Evolutionary conservation across 1,284 basidiomycete species (phyloP), one percentile per base, ranked within the genome.

Genomic region (Pyrrhoderma lamaoense): DNA sequence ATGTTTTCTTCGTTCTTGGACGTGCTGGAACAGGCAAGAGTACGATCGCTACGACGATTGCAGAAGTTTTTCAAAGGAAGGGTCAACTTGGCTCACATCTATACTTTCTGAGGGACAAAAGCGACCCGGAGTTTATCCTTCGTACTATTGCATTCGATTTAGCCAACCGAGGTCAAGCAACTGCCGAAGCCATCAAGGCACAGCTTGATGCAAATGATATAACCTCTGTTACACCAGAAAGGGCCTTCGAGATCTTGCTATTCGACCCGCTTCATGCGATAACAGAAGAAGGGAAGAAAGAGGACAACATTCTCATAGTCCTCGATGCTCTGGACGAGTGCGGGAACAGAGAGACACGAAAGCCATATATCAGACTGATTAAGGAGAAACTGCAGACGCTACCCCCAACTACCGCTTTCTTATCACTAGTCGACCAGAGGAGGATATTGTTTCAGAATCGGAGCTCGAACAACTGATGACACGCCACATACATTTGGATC

Each of bases 1-100:
- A 18, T 8, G n/a, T 49, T 42, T 49, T 23, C 38, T 52, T 44
- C 44, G 7, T 52, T 18, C n/a, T 40, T 40, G 51, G 51, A 21
- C 8, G 25, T 11, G 49, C 42, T 11, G 49, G 49, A 3, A 22
- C 34, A 22, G 49, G 49, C 14, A 52, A 52, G 25, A 52, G 45
- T 37, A 45, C 51, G 1, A 42, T 52, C 5, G 51, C 51, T 2
- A 25, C 9, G n/a, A 45, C 51, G 8, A 40, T 40, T 18, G 38
- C 38, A 5, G 5, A 16, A 22, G n/a, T n/a, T n/a, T n/a, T n/a
- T n/a, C n/a, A n/a, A n/a, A n/a, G 35, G 16, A 16, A 37, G 16
- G 35, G n/a, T n/a, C 27, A 31, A 11, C 38, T 22, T 40, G 16
- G 38, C 7, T 4, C 38, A 40, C n/a, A 40, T 14, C 4, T 40